These are phyloP conservation scores for Xylaria telfairii DNA, from an alignment of 495 filamentous ascomycete species.

Conservation along the genomic window DNA sequence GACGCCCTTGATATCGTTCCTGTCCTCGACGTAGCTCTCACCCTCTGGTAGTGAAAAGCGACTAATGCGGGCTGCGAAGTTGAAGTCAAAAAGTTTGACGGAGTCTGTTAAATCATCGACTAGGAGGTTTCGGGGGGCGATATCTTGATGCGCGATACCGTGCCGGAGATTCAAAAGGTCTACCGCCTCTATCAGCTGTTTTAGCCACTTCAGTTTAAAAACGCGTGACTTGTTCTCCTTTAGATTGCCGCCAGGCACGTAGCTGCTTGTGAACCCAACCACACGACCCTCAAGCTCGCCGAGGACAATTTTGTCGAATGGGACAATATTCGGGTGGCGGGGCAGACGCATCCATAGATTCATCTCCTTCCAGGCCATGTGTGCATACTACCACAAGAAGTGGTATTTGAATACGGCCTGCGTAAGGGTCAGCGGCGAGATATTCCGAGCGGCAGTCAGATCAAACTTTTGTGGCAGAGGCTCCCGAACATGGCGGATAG, in stretches of 20 bases:
- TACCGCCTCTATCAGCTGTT: background rate
- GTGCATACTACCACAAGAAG: background rate
- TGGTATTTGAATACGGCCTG: constrained; percentile 14
- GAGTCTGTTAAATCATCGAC: background rate
- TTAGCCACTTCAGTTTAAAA: constrained; percentile 5
- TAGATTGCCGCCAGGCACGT: background rate
- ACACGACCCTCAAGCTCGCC: background rate
- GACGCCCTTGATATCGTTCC: constrained; percentile 10
- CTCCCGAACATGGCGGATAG: background rate
- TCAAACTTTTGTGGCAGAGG: background rate
- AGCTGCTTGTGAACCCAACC: constrained; percentile 1
- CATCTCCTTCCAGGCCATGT: constrained; percentile 13
- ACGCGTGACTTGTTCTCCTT: background rate
- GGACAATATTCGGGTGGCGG: background rate
- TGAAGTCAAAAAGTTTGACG: constrained; percentile 5
- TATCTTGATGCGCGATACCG: constrained; percentile 13
- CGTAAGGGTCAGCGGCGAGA: background rate
- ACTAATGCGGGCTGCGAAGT: background rate
- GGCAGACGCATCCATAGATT: constrained; percentile 10
- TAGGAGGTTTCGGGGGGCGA: constrained; percentile 3
- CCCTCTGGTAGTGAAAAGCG: background rate
- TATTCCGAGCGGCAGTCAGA: background rate
- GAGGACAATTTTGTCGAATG: constrained; percentile 9
- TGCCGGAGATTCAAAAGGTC: constrained; percentile 4
- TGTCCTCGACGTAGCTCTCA: background rate